Conservation (phyloP, 805 yeast species). For the Tetrapisispora arboricola region DNA sequence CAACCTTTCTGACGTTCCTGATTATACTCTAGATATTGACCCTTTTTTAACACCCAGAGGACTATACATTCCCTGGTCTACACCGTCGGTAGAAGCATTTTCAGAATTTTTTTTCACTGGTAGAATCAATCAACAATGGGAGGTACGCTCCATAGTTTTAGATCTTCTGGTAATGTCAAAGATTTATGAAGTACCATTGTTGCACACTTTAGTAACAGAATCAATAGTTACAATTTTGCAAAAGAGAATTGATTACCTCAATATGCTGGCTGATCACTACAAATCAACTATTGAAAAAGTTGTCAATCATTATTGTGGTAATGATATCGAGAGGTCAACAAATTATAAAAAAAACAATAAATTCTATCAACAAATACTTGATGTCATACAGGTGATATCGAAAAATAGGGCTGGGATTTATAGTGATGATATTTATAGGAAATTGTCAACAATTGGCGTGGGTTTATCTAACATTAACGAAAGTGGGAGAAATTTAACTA, state of each 20-base stretch:
- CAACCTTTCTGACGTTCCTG: not conserved
- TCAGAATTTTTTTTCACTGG: constrained; percentile 71
- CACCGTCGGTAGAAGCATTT: constrained; percentile 51
- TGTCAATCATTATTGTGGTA: constrained; percentile 14
- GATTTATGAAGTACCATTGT: constrained; percentile 55
- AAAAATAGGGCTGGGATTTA: constrained; percentile 57
- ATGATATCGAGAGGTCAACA: constrained; percentile 18
- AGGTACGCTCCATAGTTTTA: constrained; percentile 53
- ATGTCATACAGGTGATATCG: constrained; percentile 44
- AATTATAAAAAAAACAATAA: constrained; percentile 19
- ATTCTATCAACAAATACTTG: constrained; percentile 31
- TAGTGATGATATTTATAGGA: constrained; percentile 43
- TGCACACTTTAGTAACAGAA: constrained; percentile 61
- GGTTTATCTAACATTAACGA: not conserved
- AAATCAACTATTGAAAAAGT: constrained; percentile 7
- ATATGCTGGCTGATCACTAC: constrained; percentile 18
- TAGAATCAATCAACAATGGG: constrained; percentile 66
- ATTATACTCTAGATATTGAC: constrained; percentile 32
- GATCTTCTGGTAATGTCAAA: constrained; percentile 55
- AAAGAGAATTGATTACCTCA: constrained; percentile 45
- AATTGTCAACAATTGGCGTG: constrained; percentile 26
- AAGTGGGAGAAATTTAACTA: not conserved
- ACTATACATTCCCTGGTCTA: constrained; percentile 57
- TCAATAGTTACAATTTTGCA: constrained; percentile 59
- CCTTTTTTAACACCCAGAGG: constrained; percentile 59